Evolutionary conservation across 2,329 filamentous ascomycete genomes (phyloP), one percentile per base, ranked within the genome.

Genomic region (Plectosphaerella cucumerina): DNA sequence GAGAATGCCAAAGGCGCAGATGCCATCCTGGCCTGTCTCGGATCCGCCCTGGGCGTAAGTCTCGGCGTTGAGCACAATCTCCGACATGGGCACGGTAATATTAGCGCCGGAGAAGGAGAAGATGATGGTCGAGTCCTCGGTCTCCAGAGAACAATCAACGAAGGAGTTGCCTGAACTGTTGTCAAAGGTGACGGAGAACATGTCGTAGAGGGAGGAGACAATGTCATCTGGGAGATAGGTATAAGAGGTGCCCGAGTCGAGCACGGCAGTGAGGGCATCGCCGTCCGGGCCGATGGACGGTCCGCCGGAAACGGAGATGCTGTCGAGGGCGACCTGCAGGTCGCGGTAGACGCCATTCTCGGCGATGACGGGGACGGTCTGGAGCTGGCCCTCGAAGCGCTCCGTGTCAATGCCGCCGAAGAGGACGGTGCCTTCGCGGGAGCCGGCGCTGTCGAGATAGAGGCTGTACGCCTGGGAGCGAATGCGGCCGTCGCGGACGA

Each of bases 381-480:
- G 65, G 26, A 93, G 74, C 4, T 74, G 63, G 18, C 86, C 87
- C 3, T 69, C 62, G 63, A 81, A 92, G 56, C 85, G 83, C 20
- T 70, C 80, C 3, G 76, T 80, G 66, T 92, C 86, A 51, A 92
- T 78, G 26, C 89, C 88, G 26, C 88, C 88, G 58, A 92, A 92
- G 1, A 92, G 70, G 49, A 92, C 84, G 53, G 73, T 84, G 49
- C 88, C 88, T 0, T 74, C 81, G 59, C 68, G 80, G 21, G 86
- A 73, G 55, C 84, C 77, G 8, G 51, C 39, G 44, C 50, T 50
- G 22, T 41, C 21, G 6, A 82, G 72, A 72, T 85, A 90, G 22
- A 91, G 68, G 54, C 85, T 89, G 69, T 87, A 90, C 4, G 84
- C 83, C 58, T 81, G 80, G 23, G 74, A 75, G 49, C 76, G 74